phyloP scores from a whole-genome alignment of 2,329 filamentous ascomycete species.

The Periconia sp. region DNA sequence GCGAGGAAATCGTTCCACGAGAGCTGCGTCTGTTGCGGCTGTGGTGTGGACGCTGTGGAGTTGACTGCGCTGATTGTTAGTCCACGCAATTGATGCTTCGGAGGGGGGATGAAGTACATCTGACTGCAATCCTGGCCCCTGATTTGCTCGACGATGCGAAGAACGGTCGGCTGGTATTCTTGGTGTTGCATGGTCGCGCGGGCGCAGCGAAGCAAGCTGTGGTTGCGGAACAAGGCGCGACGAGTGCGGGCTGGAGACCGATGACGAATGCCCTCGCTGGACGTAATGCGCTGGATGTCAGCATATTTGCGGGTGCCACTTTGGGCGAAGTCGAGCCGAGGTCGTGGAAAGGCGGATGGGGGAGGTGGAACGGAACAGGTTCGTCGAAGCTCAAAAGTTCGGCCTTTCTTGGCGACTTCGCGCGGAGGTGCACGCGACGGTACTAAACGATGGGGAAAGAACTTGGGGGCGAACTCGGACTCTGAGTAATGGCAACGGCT shows the following conservation, averaged over 20 bases:
- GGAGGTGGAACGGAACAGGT: no score
- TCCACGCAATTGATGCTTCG: slow-evolving; percentile 1
- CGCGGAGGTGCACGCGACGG: no score
- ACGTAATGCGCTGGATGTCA: slow-evolving; percentile 37
- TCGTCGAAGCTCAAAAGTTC: no score
- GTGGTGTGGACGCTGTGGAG: no score
- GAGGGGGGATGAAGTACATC: slow-evolving; percentile 34
- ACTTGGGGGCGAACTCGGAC: no score
- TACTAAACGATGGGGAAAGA: no score
- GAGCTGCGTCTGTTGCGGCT: slow-evolving; percentile 42
- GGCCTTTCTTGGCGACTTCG: no score
- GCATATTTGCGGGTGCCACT: slow-evolving; percentile 27
- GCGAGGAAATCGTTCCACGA: slow-evolving; percentile 92
- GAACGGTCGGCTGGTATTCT: slow-evolving; percentile 19
- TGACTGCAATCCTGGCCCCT: slow-evolving; percentile 14
- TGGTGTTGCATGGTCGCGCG: slow-evolving; percentile 29
- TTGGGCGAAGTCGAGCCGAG: slow-evolving; percentile 14
- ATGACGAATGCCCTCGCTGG: slow-evolving; percentile 36
- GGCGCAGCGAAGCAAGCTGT: slow-evolving; percentile 36
- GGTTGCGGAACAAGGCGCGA: slow-evolving; percentile 28
- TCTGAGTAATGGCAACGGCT: no score
- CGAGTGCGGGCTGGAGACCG: slow-evolving; percentile 33
- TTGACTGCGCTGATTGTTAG: no score
- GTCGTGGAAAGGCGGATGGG: no score
- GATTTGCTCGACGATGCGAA: slow-evolving; percentile 14